Conservation (phyloP, 768 basidiomycete genomes). For the Steccherinum ochraceum region DNA sequence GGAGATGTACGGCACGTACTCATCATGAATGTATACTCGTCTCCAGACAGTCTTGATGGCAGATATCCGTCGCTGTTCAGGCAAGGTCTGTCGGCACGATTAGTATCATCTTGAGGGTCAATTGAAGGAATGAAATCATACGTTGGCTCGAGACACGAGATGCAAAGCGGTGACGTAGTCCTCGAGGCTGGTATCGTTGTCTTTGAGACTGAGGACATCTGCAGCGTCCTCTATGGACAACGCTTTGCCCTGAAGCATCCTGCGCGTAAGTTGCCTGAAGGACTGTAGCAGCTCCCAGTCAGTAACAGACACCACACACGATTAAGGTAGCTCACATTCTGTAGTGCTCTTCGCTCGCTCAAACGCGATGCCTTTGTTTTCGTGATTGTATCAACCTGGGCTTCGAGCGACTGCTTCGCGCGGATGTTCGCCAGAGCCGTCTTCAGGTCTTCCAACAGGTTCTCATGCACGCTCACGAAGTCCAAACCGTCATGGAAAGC, state of each 20-base stretch:
- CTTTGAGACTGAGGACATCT: conserved; percentile 82
- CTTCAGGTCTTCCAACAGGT: conserved; percentile 57
- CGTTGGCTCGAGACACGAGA: conserved; percentile 51
- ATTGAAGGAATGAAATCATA: conserved; percentile 21
- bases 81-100: conserved; percentile 53
- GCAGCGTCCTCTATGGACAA: conserved; percentile 74
- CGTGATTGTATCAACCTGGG: conserved; percentile 58
- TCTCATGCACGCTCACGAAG: conserved; percentile 78
- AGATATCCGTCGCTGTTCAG: conserved; percentile 60
- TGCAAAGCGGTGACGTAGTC: conserved; percentile 69
- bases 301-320: background rate
- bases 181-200: conserved; percentile 53
- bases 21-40: conserved; percentile 80
- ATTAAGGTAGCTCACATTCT: conserved; percentile 31
- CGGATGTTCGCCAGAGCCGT: conserved; percentile 40
- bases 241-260: conserved; percentile 68
- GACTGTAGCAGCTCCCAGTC: conserved; percentile 33
- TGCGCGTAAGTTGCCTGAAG: conserved; percentile 62
- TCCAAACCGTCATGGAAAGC: conserved; percentile 86
- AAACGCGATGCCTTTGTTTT: conserved; percentile 44
- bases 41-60: conserved; percentile 81
- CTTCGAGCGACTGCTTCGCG: conserved; percentile 59
- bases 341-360: conserved; percentile 42
- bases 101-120: background rate
- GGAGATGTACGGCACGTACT: conserved; percentile 39